Evolutionary conservation across 2,329 filamentous ascomycete genomes (phyloP).

Genomic region (Sporothrix dimorphospora): DNA sequence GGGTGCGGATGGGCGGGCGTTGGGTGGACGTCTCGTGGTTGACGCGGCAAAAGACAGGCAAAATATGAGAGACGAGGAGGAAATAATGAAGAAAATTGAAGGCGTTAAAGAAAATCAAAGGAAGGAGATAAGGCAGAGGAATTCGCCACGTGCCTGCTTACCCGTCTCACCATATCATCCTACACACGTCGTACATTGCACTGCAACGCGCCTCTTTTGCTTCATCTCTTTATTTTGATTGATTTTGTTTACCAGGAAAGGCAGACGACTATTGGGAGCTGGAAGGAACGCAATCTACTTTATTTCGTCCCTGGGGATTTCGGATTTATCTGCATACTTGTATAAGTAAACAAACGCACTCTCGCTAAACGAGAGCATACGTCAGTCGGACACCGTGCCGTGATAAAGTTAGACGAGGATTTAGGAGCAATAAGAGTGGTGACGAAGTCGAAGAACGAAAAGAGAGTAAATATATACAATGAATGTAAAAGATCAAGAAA

Average conservation of each 20-base stretch:
- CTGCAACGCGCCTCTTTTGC: neutral
- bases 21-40: slow-evolving; percentile 5
- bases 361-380: neutral
- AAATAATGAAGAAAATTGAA: neutral
- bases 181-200: neutral
- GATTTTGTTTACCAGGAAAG: slow-evolving; percentile 9
- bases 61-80: neutral
- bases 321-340: neutral
- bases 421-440: neutral
- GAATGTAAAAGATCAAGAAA: no score
- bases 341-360: neutral
- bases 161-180: neutral
- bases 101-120: neutral
- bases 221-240: neutral
- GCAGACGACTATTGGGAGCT: neutral
- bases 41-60: neutral
- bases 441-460: no score
- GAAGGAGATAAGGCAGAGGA: neutral
- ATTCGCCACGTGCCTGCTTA: neutral
- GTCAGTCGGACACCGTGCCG: neutral
- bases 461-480: no score
- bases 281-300: slow-evolving; percentile 10
- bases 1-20: neutral
- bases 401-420: neutral
- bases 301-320: slow-evolving; percentile 4